Conservation (phyloP, 371 early-diverging fungal genomes). For the Funneliformis caledonium region DNA sequence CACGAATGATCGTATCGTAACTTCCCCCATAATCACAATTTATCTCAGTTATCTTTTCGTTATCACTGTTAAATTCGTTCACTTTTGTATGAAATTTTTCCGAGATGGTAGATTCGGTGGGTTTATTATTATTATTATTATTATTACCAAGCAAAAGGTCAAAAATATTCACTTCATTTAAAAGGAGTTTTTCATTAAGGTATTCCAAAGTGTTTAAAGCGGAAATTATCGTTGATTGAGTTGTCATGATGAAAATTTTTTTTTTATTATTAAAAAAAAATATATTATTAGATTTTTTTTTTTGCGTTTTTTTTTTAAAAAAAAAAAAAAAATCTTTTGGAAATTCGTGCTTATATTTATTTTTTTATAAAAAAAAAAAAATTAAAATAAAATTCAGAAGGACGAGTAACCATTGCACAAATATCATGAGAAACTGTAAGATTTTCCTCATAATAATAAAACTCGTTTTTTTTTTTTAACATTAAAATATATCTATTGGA, state of each 20-base stretch:
- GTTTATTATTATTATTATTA: background rate
- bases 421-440: too few relatives aligned
- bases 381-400: too few relatives aligned
- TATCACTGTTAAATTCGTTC: background rate
- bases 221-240: background rate
- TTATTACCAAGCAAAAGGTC: slow-evolving; percentile 8
- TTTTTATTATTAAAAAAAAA: too few relatives aligned
- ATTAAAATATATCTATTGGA: too few relatives aligned
- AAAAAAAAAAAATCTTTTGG: too few relatives aligned
- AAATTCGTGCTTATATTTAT: too few relatives aligned
- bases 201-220: background rate
- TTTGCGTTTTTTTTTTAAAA: background rate
- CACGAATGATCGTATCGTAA: slow-evolving; percentile 29
- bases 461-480: too few relatives aligned
- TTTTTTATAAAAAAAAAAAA: too few relatives aligned
- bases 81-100: background rate
- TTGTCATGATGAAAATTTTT: background rate
- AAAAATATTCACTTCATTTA: background rate
- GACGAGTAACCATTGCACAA: too few relatives aligned
- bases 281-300: background rate
- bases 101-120: background rate
- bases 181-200: slow-evolving; percentile 6
- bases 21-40: slow-evolving; percentile 2
- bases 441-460: too few relatives aligned
- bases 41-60: background rate